These are phyloP conservation scores for Trametes versicolor DNA, from an alignment of 1,284 basidiomycete genomes.

Conservation along the genomic window DNA sequence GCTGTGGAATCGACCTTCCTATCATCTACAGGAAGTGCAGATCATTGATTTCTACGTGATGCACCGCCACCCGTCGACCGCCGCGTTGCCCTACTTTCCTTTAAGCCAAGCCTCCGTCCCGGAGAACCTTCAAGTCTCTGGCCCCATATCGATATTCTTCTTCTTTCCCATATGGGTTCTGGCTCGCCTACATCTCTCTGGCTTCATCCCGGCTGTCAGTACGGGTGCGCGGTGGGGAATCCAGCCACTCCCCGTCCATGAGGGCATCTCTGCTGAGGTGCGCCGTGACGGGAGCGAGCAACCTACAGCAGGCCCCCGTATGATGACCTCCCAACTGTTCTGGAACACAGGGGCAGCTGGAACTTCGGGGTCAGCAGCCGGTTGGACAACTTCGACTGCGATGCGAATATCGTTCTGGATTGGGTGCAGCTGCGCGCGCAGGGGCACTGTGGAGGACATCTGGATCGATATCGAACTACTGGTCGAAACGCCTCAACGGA, in stretches of 20 bases:
- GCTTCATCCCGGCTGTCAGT: neutral
- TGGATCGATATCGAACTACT: slow-evolving; percentile 9
- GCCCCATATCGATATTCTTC: slow-evolving; percentile 1
- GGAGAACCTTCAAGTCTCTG: neutral
- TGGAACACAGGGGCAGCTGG: neutral
- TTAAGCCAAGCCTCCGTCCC: neutral
- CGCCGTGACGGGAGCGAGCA: neutral
- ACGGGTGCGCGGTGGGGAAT: neutral
- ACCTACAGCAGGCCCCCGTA: neutral
- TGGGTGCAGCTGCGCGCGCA: slow-evolving; percentile 4
- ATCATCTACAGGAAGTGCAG: neutral
- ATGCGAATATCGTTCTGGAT: slow-evolving; percentile 2
- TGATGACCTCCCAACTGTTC: neutral
- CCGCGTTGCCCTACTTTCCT: neutral
- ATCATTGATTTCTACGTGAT: slow-evolving; percentile 11
- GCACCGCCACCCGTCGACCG: neutral
- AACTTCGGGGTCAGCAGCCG: neutral
- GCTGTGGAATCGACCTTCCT: neutral
- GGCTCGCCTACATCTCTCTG: neutral
- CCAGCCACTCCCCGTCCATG: neutral
- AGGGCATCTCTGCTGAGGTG: slow-evolving; percentile 9
- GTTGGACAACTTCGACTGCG: neutral
- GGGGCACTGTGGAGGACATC: slow-evolving; percentile 2
- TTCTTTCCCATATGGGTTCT: slow-evolving; percentile 10
- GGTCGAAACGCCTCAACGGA: neutral